Evolutionary conservation across 768 basidiomycete genomes (phyloP).

Genomic region (Naematelia encephala): DNA sequence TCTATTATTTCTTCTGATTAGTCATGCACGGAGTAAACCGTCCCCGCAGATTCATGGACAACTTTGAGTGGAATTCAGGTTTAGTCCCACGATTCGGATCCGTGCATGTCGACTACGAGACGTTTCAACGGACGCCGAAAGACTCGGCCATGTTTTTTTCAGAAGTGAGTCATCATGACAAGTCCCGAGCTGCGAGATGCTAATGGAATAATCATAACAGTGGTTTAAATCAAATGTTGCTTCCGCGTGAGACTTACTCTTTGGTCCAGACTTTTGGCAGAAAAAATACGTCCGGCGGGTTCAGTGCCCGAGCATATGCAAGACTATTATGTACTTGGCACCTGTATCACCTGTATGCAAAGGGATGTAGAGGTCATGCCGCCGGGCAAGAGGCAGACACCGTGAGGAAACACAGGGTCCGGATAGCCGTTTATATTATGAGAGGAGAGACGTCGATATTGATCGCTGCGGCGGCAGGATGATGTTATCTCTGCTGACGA

Average conservation of each 20-base stretch:
- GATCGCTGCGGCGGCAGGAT: neutral
- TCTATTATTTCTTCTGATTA: conserved; percentile 19
- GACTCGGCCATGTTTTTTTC: conserved; percentile 21
- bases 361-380: no score
- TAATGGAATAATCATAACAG: neutral
- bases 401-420: no score
- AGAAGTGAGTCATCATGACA: neutral
- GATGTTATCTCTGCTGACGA: neutral
- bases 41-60: conserved; percentile 25
- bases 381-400: neutral
- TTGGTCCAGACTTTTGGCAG: no score
- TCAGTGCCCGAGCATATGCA: no score
- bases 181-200: no score
- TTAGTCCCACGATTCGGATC: conserved; percentile 35
- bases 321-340: no score
- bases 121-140: conserved; percentile 42
- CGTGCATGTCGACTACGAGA: conserved; percentile 36
- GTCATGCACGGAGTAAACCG: neutral
- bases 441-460: no score
- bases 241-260: no score
- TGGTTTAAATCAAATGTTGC: neutral
- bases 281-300: no score
- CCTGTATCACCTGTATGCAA: no score
- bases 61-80: conserved; percentile 42
- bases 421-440: no score